phyloP scores from a whole-genome alignment of 73 alveolate species.

The Urostyla sp. region DNA sequence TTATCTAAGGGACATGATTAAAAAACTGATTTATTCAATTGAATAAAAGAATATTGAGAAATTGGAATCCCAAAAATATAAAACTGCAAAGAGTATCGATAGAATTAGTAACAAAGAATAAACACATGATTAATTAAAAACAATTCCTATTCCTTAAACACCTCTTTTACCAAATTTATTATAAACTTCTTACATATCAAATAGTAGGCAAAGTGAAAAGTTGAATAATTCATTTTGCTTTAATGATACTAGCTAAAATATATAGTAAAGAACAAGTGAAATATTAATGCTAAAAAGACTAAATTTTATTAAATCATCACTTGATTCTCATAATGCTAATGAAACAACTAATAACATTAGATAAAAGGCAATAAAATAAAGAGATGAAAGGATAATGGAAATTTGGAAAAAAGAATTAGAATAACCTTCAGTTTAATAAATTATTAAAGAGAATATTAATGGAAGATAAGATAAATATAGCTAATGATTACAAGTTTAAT shows the following conservation, averaged over 20 bases:
- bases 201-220: background rate
- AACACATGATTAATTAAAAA: background rate
- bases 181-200: background rate
- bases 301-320: slow-evolving; percentile 23
- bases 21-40: slow-evolving; percentile 63
- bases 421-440: slow-evolving; percentile 18
- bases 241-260: background rate
- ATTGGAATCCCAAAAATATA: background rate
- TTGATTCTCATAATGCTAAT: slow-evolving; percentile 31
- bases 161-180: slow-evolving; percentile 21
- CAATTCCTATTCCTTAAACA: no score
- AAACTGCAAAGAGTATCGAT: background rate
- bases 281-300: slow-evolving; percentile 30
- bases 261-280: slow-evolving; percentile 1
- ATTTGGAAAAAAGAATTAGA: slow-evolving; percentile 43
- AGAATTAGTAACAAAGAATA: background rate
- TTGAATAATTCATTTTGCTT: background rate
- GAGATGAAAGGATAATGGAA: slow-evolving; percentile 35
- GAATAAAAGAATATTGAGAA: slow-evolving; percentile 49
- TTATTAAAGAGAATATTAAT: background rate
- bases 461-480: background rate
- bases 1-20: slow-evolving; percentile 44
- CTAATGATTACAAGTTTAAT: no score
- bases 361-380: background rate
- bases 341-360: slow-evolving; percentile 18